Evolutionary conservation across 768 basidiomycete species (phyloP), one percentile per base, ranked within the genome.

Genomic region (Serendipita sp.): DNA sequence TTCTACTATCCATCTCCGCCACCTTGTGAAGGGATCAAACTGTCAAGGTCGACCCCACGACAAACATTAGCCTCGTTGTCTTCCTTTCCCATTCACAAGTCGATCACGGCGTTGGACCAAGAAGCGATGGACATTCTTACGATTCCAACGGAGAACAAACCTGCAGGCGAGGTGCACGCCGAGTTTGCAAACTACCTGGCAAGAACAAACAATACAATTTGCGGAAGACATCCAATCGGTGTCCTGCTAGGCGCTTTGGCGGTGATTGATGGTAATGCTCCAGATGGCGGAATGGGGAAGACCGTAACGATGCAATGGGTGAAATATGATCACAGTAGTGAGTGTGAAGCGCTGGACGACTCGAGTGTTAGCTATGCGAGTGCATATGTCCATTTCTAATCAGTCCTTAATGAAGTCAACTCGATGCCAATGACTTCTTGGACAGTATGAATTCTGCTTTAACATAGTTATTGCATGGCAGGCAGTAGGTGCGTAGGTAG

Each of bases 291-390:
- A 38, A 68, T 69, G 44, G 66, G 70, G 22, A 68, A 69, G 61
- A 62, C 62, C 0, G 66, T 77, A 0, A 76, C 72, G 24, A 71
- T 92, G 60, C 82, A 82, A 66, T 99, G 91, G 83, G 90, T 96
- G 24, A 77, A 85, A 67, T 99, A 99, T 72, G 92, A 90, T 70
- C 95, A 98, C 74, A 98, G 93, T 70, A 88, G 83, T 69, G 76
- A 79, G 62, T 92, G 89, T 69, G 66, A 75, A 66, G 81, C 73
- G 17, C 69, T 87, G 61, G 73, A 76, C 51, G 90, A 93, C 71
- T 90, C 87, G 34, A 97, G 95, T 70, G 96, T 99, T 22, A 95
- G 92, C 72, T 99, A 99, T 70, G 94, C 93, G 4, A 95, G 93
- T 70, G 96, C 85, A 31, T 92, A 84, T 74, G 74, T 90, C 45